phyloP scores from a whole-genome alignment of 2,329 filamentous ascomycete genomes.

The Exophiala xenobiotica region DNA sequence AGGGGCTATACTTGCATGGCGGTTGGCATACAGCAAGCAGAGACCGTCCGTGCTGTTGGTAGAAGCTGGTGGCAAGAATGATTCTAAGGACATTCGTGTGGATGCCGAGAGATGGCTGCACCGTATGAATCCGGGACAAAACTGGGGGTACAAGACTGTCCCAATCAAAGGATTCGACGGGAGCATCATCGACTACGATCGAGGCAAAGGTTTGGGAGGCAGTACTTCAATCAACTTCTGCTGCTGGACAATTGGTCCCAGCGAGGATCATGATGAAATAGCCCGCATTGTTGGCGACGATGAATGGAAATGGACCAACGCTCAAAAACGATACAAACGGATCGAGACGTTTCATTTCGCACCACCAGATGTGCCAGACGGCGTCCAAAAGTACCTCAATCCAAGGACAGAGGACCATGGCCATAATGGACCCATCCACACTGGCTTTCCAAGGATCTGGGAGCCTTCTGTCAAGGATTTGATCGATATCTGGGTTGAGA shows the following conservation, averaged over 20 bases:
- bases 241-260: conserved; percentile 55
- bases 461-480: conserved; percentile 50
- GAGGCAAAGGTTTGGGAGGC: conserved; percentile 54
- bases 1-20: conserved; percentile 56
- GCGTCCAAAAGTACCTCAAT: conserved; percentile 49
- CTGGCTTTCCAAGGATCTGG: conserved; percentile 51
- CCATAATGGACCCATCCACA: conserved; percentile 46
- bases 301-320: conserved; percentile 55
- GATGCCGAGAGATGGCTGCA: conserved; percentile 58
- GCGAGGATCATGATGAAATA: conserved; percentile 64
- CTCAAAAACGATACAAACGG: conserved; percentile 51
- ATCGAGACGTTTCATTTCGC: conserved; percentile 55
- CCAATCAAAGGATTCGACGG: conserved; percentile 47
- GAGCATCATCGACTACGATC: conserved; percentile 50
- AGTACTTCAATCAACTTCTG: conserved; percentile 57
- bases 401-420: conserved; percentile 52
- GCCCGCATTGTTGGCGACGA: conserved; percentile 57
- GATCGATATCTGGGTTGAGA: conserved; percentile 50
- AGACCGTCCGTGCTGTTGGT: conserved; percentile 58
- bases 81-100: conserved; percentile 48
- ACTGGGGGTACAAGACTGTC: conserved; percentile 54
- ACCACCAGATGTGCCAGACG: conserved; percentile 33
- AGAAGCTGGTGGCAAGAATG: conserved; percentile 58
- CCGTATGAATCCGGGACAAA: conserved; percentile 51
- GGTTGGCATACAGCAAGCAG: conserved; percentile 49